Evolutionary conservation across 129 eudicot genomes (phyloP).

Genomic region (Tagetes erecta): DNA sequence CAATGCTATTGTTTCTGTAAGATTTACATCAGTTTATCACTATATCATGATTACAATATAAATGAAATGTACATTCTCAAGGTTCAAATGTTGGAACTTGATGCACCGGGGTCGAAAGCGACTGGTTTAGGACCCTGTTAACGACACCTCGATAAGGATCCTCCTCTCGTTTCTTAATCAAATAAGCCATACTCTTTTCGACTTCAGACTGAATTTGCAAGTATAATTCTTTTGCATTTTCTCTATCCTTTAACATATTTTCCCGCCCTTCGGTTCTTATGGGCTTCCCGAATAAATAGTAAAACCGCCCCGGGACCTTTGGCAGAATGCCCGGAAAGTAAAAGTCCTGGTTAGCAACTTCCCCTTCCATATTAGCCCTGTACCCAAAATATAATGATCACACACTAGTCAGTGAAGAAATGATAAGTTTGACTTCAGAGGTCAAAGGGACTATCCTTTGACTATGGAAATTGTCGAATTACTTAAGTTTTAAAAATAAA

Average conservation of each 20-base stretch:
- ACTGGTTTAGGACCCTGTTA: slow-evolving; percentile 52
- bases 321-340: slow-evolving; percentile 75
- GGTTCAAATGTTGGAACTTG: slow-evolving; percentile 73
- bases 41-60: neutral
- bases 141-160: slow-evolving; percentile 82
- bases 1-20: neutral
- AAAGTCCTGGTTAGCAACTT: slow-evolving; percentile 70
- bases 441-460: neutral
- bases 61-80: slow-evolving; percentile 35
- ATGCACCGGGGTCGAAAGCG: slow-evolving; percentile 47
- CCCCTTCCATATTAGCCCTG: slow-evolving; percentile 70
- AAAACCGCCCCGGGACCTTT: slow-evolving; percentile 84
- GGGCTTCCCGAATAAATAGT: slow-evolving; percentile 86
- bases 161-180: slow-evolving; percentile 69
- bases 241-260: slow-evolving; percentile 60
- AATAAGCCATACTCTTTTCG: slow-evolving; percentile 61
- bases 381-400: slow-evolving; percentile 10
- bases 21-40: neutral
- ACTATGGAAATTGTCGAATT: neutral
- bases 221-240: slow-evolving; percentile 70
- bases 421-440: slow-evolving; percentile 14
- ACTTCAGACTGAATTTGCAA: slow-evolving; percentile 72
- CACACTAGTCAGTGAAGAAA: neutral
- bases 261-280: slow-evolving; percentile 64
- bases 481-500: neutral